Base-by-base conservation (phyloP, 805 yeast species). In the Candida pseudoglaebosa region DNA sequence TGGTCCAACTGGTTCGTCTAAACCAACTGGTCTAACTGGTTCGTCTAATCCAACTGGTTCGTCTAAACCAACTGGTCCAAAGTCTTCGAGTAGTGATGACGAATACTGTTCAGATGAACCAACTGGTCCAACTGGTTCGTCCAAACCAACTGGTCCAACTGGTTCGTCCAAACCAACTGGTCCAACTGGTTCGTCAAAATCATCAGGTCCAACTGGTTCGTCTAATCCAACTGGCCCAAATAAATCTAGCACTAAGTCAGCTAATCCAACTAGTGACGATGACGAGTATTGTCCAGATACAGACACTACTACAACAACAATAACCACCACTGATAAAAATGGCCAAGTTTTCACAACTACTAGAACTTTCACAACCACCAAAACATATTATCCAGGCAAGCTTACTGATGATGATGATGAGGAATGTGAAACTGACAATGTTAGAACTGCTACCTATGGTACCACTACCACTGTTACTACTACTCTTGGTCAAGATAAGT, bases 401-500 rank as follows among this genome's bases (percentile, higher is more conserved):
- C 15, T 9, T 28, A 28, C 38, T 7, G 33, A 26, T 20, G 10
- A 4, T 38, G 41, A 37, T 32, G 48, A 45, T 8, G 45, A 38
- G n/a, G 32, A 34, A 4, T 39, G 42, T 26, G 45, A 43, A 33
- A 20, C 34, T 21, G 41, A 16, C 13, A 32, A 16, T 20, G 34
- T 32, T 17, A 18, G 15, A 12, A 17, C 34, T 32, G 34, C 36
- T 22, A 33, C 36, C 15, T 33, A 33, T n/a, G 13, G 22, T 29
- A 19, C 32, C 20, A 24, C 35, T 17, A 15, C 33, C 14, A 32
- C 28, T 10, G 32, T 39, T 24, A 21, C 39, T 13, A 20, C 16
- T 12, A 16, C 34, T 9, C 22, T 17, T 10, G 20, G 20, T 15
- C 18, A 30, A 4, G 17, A 17, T 6, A 16, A 16, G n/a, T 19